Conservation (phyloP, 371 early-diverging fungal species). For the Rhizomucor pusillus region DNA sequence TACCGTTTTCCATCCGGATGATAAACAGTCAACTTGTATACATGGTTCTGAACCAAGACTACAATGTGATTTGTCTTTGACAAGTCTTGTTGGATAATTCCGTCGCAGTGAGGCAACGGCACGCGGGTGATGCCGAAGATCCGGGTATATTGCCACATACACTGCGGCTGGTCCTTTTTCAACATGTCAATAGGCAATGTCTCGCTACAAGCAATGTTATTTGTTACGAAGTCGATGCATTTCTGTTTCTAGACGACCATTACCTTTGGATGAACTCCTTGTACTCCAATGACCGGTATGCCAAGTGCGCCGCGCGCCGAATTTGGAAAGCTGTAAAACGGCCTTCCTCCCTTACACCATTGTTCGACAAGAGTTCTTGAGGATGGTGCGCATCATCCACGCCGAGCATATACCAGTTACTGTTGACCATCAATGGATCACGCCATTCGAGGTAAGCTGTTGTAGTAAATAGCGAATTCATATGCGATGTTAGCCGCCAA, state of each 20-base stretch:
- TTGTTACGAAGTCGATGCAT: not conserved
- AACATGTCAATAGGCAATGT: slow-evolving; percentile 56
- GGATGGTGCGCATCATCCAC: slow-evolving; percentile 71
- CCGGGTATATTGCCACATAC: slow-evolving; percentile 68
- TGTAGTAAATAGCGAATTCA: slow-evolving; percentile 21
- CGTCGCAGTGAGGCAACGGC: slow-evolving; percentile 71
- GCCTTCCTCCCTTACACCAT: slow-evolving; percentile 29
- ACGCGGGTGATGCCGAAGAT: slow-evolving; percentile 80
- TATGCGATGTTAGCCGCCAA: too few relatives aligned
- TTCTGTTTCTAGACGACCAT: too few relatives aligned
- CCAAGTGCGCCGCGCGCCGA: slow-evolving; percentile 81
- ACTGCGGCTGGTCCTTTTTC: slow-evolving; percentile 24
- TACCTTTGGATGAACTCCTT: slow-evolving; percentile 69
- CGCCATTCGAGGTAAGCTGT: slow-evolving; percentile 90
- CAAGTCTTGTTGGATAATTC: slow-evolving; percentile 49
- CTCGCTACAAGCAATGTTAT: slow-evolving; percentile 22
- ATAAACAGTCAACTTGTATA: slow-evolving; percentile 71
- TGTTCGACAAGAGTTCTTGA: slow-evolving; percentile 40
- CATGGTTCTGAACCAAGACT: slow-evolving; percentile 73
- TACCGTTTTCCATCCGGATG: slow-evolving; percentile 41
- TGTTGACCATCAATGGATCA: slow-evolving; percentile 83
- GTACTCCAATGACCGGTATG: slow-evolving; percentile 67
- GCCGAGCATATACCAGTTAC: slow-evolving; percentile 84
- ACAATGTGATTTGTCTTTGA: slow-evolving; percentile 63
- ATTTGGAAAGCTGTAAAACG: slow-evolving; percentile 77